These are phyloP conservation scores for Penicillium fuscoglaucum DNA, from an alignment of 2,329 filamentous ascomycete genomes.

Conservation along the genomic window DNA sequence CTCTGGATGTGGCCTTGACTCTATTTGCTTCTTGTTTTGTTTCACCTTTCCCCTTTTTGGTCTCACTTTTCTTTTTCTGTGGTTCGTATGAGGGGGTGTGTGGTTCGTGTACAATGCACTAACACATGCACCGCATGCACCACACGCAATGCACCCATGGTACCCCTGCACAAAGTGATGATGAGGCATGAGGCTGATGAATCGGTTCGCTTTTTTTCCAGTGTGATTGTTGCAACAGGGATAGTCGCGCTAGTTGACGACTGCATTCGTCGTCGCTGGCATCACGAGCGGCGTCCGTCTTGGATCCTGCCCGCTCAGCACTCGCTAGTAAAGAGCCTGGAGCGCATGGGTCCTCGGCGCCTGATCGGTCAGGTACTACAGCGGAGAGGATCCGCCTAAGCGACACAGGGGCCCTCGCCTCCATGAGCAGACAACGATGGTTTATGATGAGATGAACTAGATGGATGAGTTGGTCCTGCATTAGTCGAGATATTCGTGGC, in stretches of 20 bases:
- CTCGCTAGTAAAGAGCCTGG: conserved; percentile 58
- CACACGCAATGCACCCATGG: not conserved
- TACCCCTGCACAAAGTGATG: not conserved
- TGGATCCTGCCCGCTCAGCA: conserved; percentile 55
- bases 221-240: conserved; percentile 86
- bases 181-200: conserved; percentile 12
- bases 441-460: not conserved
- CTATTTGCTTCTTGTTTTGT: conserved; percentile 4
- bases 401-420: not conserved
- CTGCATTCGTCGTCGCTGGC: conserved; percentile 79
- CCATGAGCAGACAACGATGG: not conserved
- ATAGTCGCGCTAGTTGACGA: conserved; percentile 87
- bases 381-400: conserved; percentile 46
- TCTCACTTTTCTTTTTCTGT: not conserved
- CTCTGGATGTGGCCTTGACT: not conserved
- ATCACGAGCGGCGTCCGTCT: conserved; percentile 54
- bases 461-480: conserved; percentile 10
- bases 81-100: not conserved
- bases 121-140: conserved; percentile 6
- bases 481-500: not conserved
- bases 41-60: not conserved
- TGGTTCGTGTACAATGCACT: conserved; percentile 9
- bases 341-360: conserved; percentile 62
- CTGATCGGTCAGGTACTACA: conserved; percentile 66
- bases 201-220: conserved; percentile 37